Percentiles rank a stretch among this genome's conserved stretches.
Conservation (phyloP, 2,329 filamentous ascomycete genomes). For the Penicillium sp. region DNA sequence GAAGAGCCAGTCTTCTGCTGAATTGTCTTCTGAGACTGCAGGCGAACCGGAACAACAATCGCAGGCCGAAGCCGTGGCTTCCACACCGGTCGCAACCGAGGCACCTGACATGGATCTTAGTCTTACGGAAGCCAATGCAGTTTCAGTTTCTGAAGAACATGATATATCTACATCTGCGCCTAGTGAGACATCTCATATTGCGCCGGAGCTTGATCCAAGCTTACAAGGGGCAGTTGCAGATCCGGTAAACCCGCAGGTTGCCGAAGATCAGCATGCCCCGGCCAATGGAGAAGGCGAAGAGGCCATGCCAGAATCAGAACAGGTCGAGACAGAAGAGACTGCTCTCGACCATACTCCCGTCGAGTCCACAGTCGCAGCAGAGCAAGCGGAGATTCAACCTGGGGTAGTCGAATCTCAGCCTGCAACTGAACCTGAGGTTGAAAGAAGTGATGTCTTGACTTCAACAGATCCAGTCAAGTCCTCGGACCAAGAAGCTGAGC, state of each 20-base stretch:
- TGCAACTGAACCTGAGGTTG: background rate
- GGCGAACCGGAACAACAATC: slow-evolving; percentile 7
- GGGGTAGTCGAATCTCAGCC: background rate
- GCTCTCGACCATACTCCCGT: background rate
- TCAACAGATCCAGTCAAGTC: background rate
- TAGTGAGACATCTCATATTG: background rate
- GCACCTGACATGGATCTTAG: background rate
- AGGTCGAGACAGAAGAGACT: background rate
- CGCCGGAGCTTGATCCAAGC: background rate
- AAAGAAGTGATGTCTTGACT: background rate
- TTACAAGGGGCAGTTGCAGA: too few species aligned
- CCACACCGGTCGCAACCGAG: slow-evolving; percentile 7
- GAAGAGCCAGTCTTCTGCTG: slow-evolving; percentile 15
- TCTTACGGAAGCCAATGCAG: slow-evolving; percentile 3
- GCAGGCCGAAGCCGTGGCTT: slow-evolving; percentile 2
- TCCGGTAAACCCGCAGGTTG: too few species aligned
- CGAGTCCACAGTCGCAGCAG: background rate
- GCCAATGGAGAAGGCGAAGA: slow-evolving; percentile 14
- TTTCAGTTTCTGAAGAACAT: background rate
- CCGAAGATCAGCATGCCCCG: too few species aligned
- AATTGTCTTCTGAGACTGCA: slow-evolving; percentile 13
- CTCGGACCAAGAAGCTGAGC: background rate
- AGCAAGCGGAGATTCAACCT: background rate
- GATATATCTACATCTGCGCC: background rate
- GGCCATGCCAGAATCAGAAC: slow-evolving; percentile 1